Base-by-base conservation (phyloP, 257 asterid species). In the Lantana camara region DNA sequence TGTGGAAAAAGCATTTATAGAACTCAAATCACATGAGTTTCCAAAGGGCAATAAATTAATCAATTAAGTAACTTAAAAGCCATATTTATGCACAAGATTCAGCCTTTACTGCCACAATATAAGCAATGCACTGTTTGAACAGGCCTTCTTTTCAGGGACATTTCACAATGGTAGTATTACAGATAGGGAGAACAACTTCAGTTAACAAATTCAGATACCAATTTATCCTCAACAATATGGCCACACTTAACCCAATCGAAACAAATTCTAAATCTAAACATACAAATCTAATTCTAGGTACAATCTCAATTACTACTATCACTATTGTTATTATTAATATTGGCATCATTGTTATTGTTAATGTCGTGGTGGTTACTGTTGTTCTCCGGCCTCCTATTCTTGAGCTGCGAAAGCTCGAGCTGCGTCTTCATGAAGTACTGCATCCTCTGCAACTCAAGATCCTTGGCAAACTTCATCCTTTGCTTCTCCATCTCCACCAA, bases 391-490 rank as follows among this genome's bases (percentile, higher is more conserved):
- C 74, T 60, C 77, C 81, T 75, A 7, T 59, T 64, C 82, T 84
- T 80, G 51, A 81, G 62, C 84, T 86, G 87, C 3, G 89, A 83
- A 40, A 85, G 83, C 77, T 90, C 95, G 78, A 86, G 54, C 77
- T 92, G 98, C 8, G 84, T 84, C 75, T 89, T 77, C 92, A 87
- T 82, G 72, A 92, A 83, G 71, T 81, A 80, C 68, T 87, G 91
- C 95, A 89, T 89, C 65, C 98, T 79, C 91, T 89, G 96, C 86
- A 92, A 67, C 81, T 92, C 98, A 74, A 92, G 47, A 40, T 92
- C 98, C 78, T 92, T 92, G 0, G 83, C 83, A 41, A 89, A 85
- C 74, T 85, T 83, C 98, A 92, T 92, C 81, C 98, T 89, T 73
- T 86, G 91, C 81, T 89, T 92, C 83, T 89, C 98, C 82, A 87